Percentiles rank a stretch among this genome's conserved stretches.
Evolutionary conservation across 2,329 filamentous ascomycete species (phyloP).

Genomic region (Macroventuria anomochaeta): DNA sequence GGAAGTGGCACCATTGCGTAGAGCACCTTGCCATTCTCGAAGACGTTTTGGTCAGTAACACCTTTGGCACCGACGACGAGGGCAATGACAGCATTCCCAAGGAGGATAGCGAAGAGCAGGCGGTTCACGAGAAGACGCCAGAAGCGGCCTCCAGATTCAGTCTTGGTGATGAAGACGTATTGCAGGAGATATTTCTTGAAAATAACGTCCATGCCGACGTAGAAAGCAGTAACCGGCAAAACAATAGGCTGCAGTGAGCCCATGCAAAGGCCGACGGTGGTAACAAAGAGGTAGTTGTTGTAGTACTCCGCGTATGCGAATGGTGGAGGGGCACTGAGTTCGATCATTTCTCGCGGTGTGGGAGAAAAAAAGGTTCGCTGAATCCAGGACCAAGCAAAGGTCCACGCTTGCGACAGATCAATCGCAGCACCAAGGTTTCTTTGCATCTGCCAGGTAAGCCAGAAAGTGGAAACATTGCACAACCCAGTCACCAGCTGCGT

Average conservation of each 20-base stretch:
- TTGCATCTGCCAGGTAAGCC: constrained; percentile 88
- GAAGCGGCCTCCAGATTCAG: constrained; percentile 89
- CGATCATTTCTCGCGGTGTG: constrained; percentile 89
- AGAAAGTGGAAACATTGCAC: constrained; percentile 85
- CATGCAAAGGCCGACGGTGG: constrained; percentile 85
- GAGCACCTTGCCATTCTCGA: constrained; percentile 60
- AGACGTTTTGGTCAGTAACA: constrained; percentile 50
- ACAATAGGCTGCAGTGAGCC: constrained; percentile 85
- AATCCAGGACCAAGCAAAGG: constrained; percentile 79
- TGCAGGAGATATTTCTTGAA: constrained; percentile 90
- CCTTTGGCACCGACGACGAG: constrained; percentile 77
- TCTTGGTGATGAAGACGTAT: constrained; percentile 93
- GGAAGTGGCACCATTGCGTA: constrained; percentile 76
- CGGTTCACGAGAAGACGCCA: constrained; percentile 93
- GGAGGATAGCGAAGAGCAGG: constrained; percentile 79
- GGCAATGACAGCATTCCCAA: constrained; percentile 80
- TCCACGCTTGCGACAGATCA: constrained; percentile 86
- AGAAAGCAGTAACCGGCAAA: constrained; percentile 83
- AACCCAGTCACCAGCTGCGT: constrained; percentile 73
- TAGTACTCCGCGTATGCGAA: constrained; percentile 98
- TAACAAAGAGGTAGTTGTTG: constrained; percentile 95
- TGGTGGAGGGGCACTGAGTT: constrained; percentile 86
- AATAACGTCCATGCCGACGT: constrained; percentile 83
- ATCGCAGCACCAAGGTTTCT: constrained; percentile 82
- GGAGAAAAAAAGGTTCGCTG: constrained; percentile 80